These are phyloP conservation scores for Neurospora intermedia DNA, from an alignment of 495 filamentous ascomycete genomes.

Conservation along the genomic window DNA sequence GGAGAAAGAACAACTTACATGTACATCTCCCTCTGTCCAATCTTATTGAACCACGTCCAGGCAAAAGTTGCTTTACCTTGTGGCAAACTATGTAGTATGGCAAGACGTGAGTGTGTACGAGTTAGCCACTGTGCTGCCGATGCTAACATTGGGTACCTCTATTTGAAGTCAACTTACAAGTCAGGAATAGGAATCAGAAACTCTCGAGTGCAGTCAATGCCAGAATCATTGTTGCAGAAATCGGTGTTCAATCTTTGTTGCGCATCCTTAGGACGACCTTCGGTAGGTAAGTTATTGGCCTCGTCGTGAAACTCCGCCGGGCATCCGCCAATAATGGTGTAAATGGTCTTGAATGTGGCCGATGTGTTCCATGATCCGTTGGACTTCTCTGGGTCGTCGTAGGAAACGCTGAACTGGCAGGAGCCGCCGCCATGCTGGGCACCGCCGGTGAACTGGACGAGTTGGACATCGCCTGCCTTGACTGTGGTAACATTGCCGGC, in stretches of 20 bases:
- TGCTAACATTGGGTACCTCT: too few species aligned
- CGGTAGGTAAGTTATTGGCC: constrained; percentile 20
- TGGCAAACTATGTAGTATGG: constrained; percentile 10
- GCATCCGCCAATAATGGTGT: constrained; percentile 61
- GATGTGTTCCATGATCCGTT: constrained; percentile 24
- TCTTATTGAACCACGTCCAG: constrained; percentile 51
- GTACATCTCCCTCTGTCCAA: constrained; percentile 51
- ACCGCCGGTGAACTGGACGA: constrained; percentile 37
- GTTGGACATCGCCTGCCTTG: constrained; percentile 34
- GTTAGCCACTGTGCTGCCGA: too few species aligned
- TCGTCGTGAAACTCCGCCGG: constrained; percentile 33
- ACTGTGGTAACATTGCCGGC: constrained; percentile 4
- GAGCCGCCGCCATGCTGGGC: constrained; percentile 70
- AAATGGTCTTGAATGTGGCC: constrained; percentile 53
- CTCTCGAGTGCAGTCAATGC: constrained; percentile 16
- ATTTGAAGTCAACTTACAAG: constrained; percentile 6
- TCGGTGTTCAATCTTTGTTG: constrained; percentile 4
- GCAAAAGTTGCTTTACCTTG: constrained; percentile 34
- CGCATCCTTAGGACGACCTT: constrained; percentile 7
- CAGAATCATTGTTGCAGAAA: constrained; percentile 18
- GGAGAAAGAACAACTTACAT: constrained; percentile 18
- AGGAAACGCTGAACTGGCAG: constrained; percentile 66
- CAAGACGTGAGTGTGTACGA: too few species aligned
- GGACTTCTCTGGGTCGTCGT: constrained; percentile 42
- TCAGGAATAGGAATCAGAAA: constrained; percentile 17